Conservation (phyloP, 2,329 filamentous ascomycete genomes). For the Diplodia corticola region DNA sequence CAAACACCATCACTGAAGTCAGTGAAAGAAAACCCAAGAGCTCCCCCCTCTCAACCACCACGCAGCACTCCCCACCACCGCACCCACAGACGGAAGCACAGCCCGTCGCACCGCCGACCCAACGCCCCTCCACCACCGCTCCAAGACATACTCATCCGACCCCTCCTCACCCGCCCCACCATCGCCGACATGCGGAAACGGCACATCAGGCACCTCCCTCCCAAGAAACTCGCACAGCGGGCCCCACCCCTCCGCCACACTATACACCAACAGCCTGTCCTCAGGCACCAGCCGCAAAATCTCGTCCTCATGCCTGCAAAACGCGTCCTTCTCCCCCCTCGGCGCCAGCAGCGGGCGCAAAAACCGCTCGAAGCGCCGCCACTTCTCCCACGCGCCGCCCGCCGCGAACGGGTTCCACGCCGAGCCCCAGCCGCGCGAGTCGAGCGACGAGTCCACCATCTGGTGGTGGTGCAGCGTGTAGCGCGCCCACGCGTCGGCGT, state of each 20-base stretch:
- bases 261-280: neutral
- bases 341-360: neutral
- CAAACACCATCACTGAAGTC: neutral
- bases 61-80: neutral
- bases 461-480: neutral
- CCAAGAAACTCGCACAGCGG: neutral
- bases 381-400: neutral
- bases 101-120: neutral
- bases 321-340: neutral
- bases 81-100: neutral
- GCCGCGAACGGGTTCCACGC: neutral
- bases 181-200: neutral
- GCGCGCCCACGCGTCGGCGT: conserved; percentile 15
- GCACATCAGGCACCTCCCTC: neutral
- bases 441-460: conserved; percentile 1
- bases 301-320: neutral
- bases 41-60: neutral
- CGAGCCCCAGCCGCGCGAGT: neutral
- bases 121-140: neutral
- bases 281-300: neutral
- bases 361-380: neutral
- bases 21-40: neutral
- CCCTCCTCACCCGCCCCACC: no score
- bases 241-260: neutral
- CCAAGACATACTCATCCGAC: no score